Base-by-base conservation (phyloP, 148 eudicot genomes). In the Rhododendron kiyosumense region DNA sequence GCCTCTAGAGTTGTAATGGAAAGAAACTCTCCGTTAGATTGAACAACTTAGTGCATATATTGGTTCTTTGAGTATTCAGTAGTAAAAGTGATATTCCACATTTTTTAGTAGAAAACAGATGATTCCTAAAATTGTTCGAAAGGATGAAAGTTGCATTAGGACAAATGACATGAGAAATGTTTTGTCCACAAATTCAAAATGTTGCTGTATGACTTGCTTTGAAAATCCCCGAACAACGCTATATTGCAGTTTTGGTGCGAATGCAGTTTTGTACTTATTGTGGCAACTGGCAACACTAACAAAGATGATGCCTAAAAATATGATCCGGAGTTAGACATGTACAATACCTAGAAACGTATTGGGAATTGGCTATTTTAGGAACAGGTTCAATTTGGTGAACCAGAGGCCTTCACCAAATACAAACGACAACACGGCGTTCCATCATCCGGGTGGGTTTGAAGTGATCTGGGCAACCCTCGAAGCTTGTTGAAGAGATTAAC, bases 371-470 rank as follows among this genome's bases (percentile, higher is more conserved):
- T 84, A 85, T 80, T 67, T 73, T 75, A 85, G 7, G 75, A 54
- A 79, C 84, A 36, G 54, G 51, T 87, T 86, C 84, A 91, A 81
- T 86, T 87, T 32, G 97, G 99, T 86, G 93, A 92, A 83, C 94
- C 96, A 86, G 93, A 93, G 88, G 97, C 99, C 89, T 96, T 93
- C 86, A 96, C 94, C 88, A 96, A 90, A 87, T 96, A 96, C 89
- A 95, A 87, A 38, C 99, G 92, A 85, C 97, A 91, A 69, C 99
- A 96, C 14, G 99, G 99, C 24, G 91, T 92, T 87, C 98, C 97
- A 84, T 96, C 94, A 80, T 96, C 98, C 52, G 99, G 99, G 85
- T 95, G 86, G 51, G 92, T 95, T 83, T 96, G 93, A 18, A 92
- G 87, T 28, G 98, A 91, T 88, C 99, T 94, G 28, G 98, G 99